A percentile compares a stretch with the other conserved stretches of the same genome.
Conservation (phyloP, 768 basidiomycete species). For the Lentinula raphanica region DNA sequence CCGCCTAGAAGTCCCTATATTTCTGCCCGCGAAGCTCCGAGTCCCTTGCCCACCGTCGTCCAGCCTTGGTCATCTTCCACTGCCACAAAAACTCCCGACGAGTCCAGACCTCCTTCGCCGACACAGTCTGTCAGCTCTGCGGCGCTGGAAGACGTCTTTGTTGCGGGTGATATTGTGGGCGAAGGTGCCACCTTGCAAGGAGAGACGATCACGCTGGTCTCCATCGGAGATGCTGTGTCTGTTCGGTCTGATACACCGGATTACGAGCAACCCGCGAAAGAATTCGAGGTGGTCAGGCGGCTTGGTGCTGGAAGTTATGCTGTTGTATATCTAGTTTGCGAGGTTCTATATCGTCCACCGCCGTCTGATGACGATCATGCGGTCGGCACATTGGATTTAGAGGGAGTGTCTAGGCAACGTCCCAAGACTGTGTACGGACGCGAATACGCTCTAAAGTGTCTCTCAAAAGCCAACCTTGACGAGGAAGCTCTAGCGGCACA, state of each 20-base stretch:
- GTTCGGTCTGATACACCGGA: slow-evolving; percentile 23
- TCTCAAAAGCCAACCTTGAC: slow-evolving; percentile 91
- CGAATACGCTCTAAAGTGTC: slow-evolving; percentile 92
- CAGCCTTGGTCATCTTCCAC: slow-evolving; percentile 20
- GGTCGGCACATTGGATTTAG: slow-evolving; percentile 52
- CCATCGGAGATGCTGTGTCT: slow-evolving; percentile 32
- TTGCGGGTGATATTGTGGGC: slow-evolving; percentile 69
- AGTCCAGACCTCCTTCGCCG: slow-evolving; percentile 15
- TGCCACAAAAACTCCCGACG: slow-evolving; percentile 26
- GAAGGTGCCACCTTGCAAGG: slow-evolving; percentile 63
- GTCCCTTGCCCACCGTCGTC: slow-evolving; percentile 19
- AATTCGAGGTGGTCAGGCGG: slow-evolving; percentile 80
- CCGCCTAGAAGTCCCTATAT: slow-evolving; percentile 36
- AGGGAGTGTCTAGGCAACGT: slow-evolving; percentile 28
- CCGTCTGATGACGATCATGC: slow-evolving; percentile 54
- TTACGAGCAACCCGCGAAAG: slow-evolving; percentile 46
- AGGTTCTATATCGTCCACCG: slow-evolving; percentile 49
- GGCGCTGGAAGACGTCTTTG: slow-evolving; percentile 56
- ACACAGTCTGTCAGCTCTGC: slow-evolving; percentile 34
- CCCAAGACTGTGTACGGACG: slow-evolving; percentile 57
- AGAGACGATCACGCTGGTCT: slow-evolving; percentile 58
- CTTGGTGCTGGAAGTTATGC: slow-evolving; percentile 91
- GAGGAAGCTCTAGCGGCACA: slow-evolving; percentile 84
- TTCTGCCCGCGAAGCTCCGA: slow-evolving; percentile 27
- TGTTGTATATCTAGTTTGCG: slow-evolving; percentile 87